phyloP scores from a whole-genome alignment of 179 eudicot genomes.

The Beta lomatogona region DNA sequence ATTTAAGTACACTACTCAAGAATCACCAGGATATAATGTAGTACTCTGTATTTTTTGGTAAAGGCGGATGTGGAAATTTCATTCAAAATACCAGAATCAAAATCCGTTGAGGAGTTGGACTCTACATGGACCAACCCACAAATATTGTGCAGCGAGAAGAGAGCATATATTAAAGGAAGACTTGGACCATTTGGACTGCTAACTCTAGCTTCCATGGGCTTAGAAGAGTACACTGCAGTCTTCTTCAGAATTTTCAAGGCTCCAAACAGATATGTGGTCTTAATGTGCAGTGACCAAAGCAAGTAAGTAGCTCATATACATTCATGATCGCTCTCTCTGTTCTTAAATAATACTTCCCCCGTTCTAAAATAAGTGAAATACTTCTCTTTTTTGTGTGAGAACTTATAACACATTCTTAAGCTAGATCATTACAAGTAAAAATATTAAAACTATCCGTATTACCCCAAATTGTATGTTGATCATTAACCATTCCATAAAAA shows the following conservation, averaged over 20 bases:
- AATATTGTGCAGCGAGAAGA: conserved; percentile 53
- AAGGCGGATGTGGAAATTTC: conserved; percentile 72
- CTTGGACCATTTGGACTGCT: conserved; percentile 73
- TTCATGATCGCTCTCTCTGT: not conserved
- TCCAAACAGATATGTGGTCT: conserved; percentile 45
- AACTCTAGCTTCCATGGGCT: conserved; percentile 49
- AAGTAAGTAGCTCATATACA: conserved; percentile 34
- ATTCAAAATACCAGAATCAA: conserved; percentile 39
- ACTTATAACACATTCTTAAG: too few species aligned
- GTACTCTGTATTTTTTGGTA: not conserved
- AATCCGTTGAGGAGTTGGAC: conserved; percentile 48
- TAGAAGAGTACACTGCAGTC: conserved; percentile 47
- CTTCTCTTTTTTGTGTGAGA: too few species aligned
- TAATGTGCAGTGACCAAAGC: conserved; percentile 82
- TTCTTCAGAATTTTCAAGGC: conserved; percentile 67
- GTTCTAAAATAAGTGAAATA: too few species aligned
- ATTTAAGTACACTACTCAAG: not conserved
- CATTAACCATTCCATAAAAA: too few species aligned
- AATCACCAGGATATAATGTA: too few species aligned
- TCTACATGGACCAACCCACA: conserved; percentile 56
- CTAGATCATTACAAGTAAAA: too few species aligned
- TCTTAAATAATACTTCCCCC: too few species aligned
- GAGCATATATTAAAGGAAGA: conserved; percentile 49
- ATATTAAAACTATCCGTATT: too few species aligned
- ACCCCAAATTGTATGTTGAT: too few species aligned